A percentile compares a stretch with the other conserved stretches of the same genome.
These are phyloP conservation scores for Coemansia sp. DNA, from an alignment of 192 early-diverging fungal genomes.

Conservation along the genomic window DNA sequence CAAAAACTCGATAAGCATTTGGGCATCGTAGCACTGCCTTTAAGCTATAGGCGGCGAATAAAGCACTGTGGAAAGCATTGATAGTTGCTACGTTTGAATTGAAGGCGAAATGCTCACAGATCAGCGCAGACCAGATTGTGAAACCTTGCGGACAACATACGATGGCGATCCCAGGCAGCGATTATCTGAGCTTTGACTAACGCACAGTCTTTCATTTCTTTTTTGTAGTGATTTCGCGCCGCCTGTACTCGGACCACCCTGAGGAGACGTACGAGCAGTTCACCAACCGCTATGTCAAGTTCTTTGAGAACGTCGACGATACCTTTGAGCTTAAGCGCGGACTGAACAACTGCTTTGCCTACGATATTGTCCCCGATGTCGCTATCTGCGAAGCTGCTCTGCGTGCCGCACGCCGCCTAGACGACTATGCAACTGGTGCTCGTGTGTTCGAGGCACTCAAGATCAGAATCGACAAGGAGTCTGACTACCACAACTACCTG, in stretches of 20 bases:
- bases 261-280: slow-evolving; percentile 80
- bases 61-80: not conserved
- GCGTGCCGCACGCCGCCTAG: slow-evolving; percentile 88
- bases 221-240: slow-evolving; percentile 53
- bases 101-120: not conserved
- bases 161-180: not conserved
- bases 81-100: not conserved
- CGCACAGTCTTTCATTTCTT: not conserved
- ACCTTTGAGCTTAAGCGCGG: slow-evolving; percentile 97
- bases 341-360: slow-evolving; percentile 96
- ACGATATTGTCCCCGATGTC: slow-evolving; percentile 92
- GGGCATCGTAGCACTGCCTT: not conserved
- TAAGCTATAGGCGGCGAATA: not conserved
- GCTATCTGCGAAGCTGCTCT: slow-evolving; percentile 88
- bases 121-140: not conserved
- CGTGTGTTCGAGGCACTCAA: slow-evolving; percentile 94
- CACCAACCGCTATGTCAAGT: slow-evolving; percentile 77
- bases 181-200: too few species aligned
- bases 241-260: slow-evolving; percentile 71
- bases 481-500: slow-evolving; percentile 89
- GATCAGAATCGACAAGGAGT: slow-evolving; percentile 83
- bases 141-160: not conserved
- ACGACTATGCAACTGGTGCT: slow-evolving; percentile 92
- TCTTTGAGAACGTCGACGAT: slow-evolving; percentile 87
- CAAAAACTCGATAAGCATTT: not conserved